Percentiles rank a stretch among this genome's conserved stretches.
Conservation (phyloP, 2,329 filamentous ascomycete species). For the Claviceps purpurea region DNA sequence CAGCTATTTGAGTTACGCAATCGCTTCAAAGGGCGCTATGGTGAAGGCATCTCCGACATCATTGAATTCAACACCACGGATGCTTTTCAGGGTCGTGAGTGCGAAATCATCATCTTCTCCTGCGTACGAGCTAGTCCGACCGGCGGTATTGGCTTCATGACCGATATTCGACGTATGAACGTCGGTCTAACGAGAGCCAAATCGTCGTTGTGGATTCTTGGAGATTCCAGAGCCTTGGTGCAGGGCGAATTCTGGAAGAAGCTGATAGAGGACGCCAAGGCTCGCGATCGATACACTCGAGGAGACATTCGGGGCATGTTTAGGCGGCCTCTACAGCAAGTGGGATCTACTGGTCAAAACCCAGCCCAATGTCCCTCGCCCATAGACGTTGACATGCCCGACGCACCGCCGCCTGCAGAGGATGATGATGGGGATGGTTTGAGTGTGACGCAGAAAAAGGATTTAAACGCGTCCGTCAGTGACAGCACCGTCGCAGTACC, state of each 20-base stretch:
- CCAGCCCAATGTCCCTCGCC: neutral
- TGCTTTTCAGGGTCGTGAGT: slow-evolving; percentile 92
- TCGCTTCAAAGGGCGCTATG: slow-evolving; percentile 60
- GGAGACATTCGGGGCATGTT: slow-evolving; percentile 43
- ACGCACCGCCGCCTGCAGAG: neutral
- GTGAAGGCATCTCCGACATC: slow-evolving; percentile 57
- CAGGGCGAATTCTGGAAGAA: slow-evolving; percentile 86
- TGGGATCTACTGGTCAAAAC: slow-evolving; percentile 15
- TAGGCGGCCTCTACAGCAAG: slow-evolving; percentile 27
- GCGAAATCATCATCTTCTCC: slow-evolving; percentile 97
- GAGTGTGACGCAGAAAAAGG: neutral
- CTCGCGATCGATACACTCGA: slow-evolving; percentile 61
- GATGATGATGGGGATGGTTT: neutral
- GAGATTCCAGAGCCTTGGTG: slow-evolving; percentile 73
- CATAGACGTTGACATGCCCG: slow-evolving; percentile 7
- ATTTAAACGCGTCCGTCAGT: neutral
- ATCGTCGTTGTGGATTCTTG: slow-evolving; percentile 90
- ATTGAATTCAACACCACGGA: slow-evolving; percentile 99
- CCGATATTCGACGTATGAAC: slow-evolving; percentile 97
- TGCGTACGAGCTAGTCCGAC: slow-evolving; percentile 89
- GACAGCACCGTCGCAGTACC: neutral
- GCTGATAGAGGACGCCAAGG: slow-evolving; percentile 68
- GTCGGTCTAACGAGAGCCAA: slow-evolving; percentile 94
- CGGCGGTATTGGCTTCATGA: slow-evolving; percentile 95
- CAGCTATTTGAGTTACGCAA: slow-evolving; percentile 70